A percentile compares a stretch with the other conserved stretches of the same genome.
phyloP scores from a whole-genome alignment of 1,139 yeast species.

The Candida pseudocylindracea region DNA sequence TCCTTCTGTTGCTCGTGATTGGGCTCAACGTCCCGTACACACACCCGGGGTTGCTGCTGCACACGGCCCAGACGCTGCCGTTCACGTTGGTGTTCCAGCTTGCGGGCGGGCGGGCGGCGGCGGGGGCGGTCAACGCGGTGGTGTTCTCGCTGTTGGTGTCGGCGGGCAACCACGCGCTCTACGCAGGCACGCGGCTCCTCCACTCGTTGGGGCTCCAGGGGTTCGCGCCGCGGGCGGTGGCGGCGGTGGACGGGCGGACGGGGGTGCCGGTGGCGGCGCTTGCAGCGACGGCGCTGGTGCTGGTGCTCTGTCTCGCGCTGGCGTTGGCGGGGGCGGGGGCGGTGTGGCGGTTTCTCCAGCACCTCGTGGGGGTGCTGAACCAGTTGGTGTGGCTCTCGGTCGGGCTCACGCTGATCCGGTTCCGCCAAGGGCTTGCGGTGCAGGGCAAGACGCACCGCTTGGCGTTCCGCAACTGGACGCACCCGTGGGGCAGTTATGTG shows the following conservation, averaged over 20 bases:
- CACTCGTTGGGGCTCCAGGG: conserved; percentile 19
- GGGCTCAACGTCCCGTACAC: conserved; percentile 15
- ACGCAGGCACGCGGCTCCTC: conserved; percentile 20
- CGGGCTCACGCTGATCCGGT: conserved; percentile 16
- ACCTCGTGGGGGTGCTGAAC: conserved; percentile 20
- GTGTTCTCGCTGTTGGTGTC: conserved; percentile 18
- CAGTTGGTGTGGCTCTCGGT: conserved; percentile 20
- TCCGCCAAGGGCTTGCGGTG: conserved; percentile 14
- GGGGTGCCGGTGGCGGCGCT: conserved; percentile 23
- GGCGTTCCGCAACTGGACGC: conserved; percentile 16
- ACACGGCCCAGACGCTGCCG: conserved; percentile 12
- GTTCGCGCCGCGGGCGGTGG: conserved; percentile 14
- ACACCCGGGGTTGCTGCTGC: conserved; percentile 1
- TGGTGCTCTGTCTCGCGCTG: conserved; percentile 12
- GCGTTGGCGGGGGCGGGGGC: conserved; percentile 21
- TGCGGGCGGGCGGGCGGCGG: conserved; percentile 24
- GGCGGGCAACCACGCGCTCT: conserved; percentile 22
- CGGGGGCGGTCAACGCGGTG: conserved; percentile 19
- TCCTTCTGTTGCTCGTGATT: conserved; percentile 17
- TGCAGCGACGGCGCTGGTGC: conserved; percentile 10
- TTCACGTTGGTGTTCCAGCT: conserved; percentile 33
- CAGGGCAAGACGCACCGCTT: conserved; percentile 16
- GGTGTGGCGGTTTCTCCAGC: conserved; percentile 21
- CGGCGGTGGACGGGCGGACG: conserved; percentile 13
- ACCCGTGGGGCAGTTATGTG: conserved; percentile 19